Evolutionary conservation across 768 basidiomycete species (phyloP).

Genomic region (Sporobolomyces roseus): DNA sequence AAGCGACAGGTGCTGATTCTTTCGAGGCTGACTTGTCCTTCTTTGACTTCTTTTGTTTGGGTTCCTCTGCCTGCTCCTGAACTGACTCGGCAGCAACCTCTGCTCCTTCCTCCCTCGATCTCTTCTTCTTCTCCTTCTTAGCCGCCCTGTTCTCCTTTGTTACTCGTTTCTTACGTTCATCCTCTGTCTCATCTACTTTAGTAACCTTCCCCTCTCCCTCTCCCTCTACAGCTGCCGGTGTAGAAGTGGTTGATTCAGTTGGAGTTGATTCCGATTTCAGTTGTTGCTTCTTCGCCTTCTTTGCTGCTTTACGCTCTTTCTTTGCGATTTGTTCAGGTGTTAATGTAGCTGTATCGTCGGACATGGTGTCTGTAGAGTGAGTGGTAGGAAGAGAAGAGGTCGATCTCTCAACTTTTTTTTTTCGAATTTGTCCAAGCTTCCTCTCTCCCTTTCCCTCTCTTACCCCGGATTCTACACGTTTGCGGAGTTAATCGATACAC

Average conservation of each 20-base stretch:
- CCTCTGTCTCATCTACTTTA: no score
- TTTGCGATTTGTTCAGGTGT: slow-evolving; percentile 30
- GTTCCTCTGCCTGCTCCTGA: slow-evolving; percentile 8
- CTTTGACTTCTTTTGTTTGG: slow-evolving; percentile 45
- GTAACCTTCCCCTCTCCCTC: no score
- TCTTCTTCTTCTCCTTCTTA: slow-evolving; percentile 37
- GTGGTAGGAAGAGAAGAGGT: no score
- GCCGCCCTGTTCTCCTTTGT: slow-evolving; percentile 25
- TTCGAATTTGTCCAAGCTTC: no score
- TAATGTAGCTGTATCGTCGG: slow-evolving; percentile 19
- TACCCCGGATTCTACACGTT: no score
- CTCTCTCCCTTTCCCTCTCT: background rate
- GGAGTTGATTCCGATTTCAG: slow-evolving; percentile 14
- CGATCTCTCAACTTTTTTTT: no score
- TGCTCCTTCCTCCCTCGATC: slow-evolving; percentile 11
- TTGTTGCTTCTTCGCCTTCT: slow-evolving; percentile 39
- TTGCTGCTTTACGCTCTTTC: slow-evolving; percentile 30
- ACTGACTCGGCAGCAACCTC: background rate
- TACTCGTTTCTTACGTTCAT: slow-evolving; percentile 46
- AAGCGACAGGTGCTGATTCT: slow-evolving; percentile 16
- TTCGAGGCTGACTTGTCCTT: slow-evolving; percentile 35
- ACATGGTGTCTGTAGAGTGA: slow-evolving; percentile 2
- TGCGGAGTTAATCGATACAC: no score
- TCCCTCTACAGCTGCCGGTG: slow-evolving; percentile 24
- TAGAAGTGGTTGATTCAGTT: background rate